A percentile compares a stretch with the other conserved stretches of the same genome.
phyloP scores from a whole-genome alignment of 192 early-diverging fungal species.

The Podila minutissima region DNA sequence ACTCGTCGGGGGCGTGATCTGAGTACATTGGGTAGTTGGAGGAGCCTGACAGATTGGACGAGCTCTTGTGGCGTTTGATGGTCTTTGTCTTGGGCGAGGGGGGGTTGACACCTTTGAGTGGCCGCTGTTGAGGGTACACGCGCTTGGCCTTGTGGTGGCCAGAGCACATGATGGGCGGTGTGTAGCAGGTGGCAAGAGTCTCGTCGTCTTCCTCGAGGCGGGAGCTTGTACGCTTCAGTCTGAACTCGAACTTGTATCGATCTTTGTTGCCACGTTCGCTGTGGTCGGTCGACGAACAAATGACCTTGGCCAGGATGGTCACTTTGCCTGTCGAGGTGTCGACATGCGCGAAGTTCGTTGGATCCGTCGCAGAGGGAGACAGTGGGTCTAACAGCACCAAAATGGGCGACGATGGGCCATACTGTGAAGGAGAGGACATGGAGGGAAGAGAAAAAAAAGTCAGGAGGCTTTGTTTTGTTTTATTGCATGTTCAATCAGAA shows the following conservation, averaged over 20 bases:
- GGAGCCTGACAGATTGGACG: not conserved
- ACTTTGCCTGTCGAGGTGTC: constrained; percentile 33
- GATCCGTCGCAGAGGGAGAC: constrained; percentile 38
- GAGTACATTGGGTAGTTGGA: not conserved
- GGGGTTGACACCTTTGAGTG: constrained; percentile 12
- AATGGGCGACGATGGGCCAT: constrained; percentile 43
- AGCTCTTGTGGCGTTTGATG: constrained; percentile 32
- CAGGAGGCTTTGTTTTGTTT: not conserved
- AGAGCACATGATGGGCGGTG: constrained; percentile 42
- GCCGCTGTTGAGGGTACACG: constrained; percentile 25
- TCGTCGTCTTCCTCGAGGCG: constrained; percentile 11
- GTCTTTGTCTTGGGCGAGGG: constrained; percentile 25
- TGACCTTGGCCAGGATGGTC: constrained; percentile 37
- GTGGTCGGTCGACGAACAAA: constrained; percentile 47
- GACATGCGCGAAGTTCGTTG: constrained; percentile 29
- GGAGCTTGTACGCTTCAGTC: constrained; percentile 24
- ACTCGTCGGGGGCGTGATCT: constrained; percentile 1
- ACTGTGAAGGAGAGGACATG: constrained; percentile 1
- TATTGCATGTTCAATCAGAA: not conserved
- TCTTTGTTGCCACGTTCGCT: constrained; percentile 49
- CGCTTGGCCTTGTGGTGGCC: constrained; percentile 48
- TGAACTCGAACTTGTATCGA: constrained; percentile 37
- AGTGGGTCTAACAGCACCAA: constrained; percentile 38
- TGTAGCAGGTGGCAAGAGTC: constrained; percentile 21
- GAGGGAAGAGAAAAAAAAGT: not conserved